phyloP scores from a whole-genome alignment of 257 asterid genomes.

The Penstemon barbatus region DNA sequence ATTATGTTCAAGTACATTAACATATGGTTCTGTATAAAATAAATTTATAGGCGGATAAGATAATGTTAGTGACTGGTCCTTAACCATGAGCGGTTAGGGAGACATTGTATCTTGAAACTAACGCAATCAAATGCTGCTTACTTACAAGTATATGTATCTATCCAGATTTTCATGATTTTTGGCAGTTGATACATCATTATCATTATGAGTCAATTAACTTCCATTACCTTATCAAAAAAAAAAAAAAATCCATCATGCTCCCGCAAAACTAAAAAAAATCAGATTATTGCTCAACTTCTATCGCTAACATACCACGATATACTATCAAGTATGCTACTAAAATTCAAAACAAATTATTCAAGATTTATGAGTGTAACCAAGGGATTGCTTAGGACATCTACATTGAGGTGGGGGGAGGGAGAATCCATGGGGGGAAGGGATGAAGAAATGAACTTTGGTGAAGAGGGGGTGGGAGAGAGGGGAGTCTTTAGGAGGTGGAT shows the following conservation, averaged over 20 bases:
- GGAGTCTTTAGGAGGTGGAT: too few relatives aligned
- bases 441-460: too few relatives aligned
- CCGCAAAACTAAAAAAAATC: too few relatives aligned
- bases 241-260: too few relatives aligned
- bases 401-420: too few relatives aligned
- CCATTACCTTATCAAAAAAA: neutral
- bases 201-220: conserved; percentile 18
- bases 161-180: conserved; percentile 2
- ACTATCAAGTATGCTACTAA: neutral
- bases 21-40: too few relatives aligned
- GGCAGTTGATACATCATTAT: conserved; percentile 32
- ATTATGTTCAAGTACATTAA: too few relatives aligned
- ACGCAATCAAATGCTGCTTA: neutral
- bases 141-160: conserved; percentile 13
- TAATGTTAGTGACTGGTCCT: neutral
- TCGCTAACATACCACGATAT: neutral
- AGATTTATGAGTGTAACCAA: neutral
- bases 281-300: neutral
- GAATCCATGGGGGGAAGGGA: too few relatives aligned
- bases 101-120: conserved; percentile 22
- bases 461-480: too few relatives aligned
- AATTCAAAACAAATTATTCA: neutral
- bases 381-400: neutral
- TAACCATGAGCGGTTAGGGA: neutral
- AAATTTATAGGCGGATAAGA: too few relatives aligned